Evolutionary conservation across 352 stramenopile genomes (phyloP), one percentile per base, ranked within the genome.

Genomic region (Phytophthora pseudosyringae): DNA sequence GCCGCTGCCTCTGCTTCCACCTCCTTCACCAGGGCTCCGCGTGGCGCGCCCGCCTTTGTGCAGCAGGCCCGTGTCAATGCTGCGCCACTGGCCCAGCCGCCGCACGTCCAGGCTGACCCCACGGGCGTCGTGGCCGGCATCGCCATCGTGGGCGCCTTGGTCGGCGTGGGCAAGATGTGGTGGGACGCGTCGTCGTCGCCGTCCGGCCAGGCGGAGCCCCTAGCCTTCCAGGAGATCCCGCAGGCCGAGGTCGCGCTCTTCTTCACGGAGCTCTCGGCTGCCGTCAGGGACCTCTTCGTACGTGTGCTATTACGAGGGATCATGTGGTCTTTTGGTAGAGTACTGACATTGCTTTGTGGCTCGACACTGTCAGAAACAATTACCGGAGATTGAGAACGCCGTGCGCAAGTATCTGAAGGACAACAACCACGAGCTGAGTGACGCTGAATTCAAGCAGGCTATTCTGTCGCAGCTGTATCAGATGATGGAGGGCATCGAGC

Each of bases 101-200:
- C 67, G 33, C 69, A 87, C 63, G 51, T 76, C 9, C 60, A 70
- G 7, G 76, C 73, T 43, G 85, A 93, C 44, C 75, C 84, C 36
- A 90, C 85, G 18, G 80, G 75, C 26, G 67, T 94, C 38, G 76
- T 94, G 16, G 81, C 80, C 5, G 79, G 81, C 32, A 80, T 95
- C 25, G 87, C 87, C 8, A 70, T 91, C 21, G 75, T 91, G 9
- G 76, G 85, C 10, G 85, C 83, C 10, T 59, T 93, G 15, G 55
- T 91, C 4, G 83, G 85, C 12, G 83, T 95, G 0, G 87, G 81
- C 3, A 94, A 95, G 57, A 95, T 95, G 82, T 93, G 85, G 81
- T 94, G 83, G 83, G 82, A 93, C 59, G 85, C 84, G 16, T 94
- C 85, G 16, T 73, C 80, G 16, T 64, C 69, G 2, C 38, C 57